Evolutionary conservation across 495 filamentous ascomycete species (phyloP), one percentile per base, ranked within the genome.

Genomic region (Talaromyces stipitatus): DNA sequence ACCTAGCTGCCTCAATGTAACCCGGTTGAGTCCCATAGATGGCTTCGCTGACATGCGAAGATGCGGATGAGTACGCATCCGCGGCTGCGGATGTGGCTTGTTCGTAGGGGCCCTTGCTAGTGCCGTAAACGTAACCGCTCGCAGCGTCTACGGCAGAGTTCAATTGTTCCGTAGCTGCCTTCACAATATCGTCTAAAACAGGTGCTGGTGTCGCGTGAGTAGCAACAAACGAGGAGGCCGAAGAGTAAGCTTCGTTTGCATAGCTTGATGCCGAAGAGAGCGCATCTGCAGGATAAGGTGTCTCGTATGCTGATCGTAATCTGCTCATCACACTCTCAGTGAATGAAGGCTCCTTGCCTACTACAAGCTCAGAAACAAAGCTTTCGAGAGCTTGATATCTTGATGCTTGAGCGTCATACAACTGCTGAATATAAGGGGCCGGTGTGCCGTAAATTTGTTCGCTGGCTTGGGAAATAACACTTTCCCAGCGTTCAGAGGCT

Each of bases 331-430:
- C 86, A 56, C 85, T 88, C 60, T 96, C 89, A 0, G 87, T 90
- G 62, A 89, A 96, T 12, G 84, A 80, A 4, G 89, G 87, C 66
- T 96, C 89, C 68, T 85, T 88, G 23, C 88, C 91, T 46, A 73
- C 65, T 24, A 96, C 72, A 2, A 96, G 72, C 62, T 96, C 90
- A 11, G 85, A 86, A 12, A 96, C 78, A 1, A 96, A 74, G 20
- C 75, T 81, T 63, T 85, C 81, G 2, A 95, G 74, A n/a, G 79
- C 85, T 8, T 81, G 78, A 59, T 87, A 91, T 53, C 88, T 87
- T 2, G 76, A 69, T 16, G 69, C 72, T 2, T 80, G 79, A 12
- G 74, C 73, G 16, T 77, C 71, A 6, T 78, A 75, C 14, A 79
- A 80, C 24, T 78, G 76, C 26, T 82, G 73, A 26, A 78, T 73